These are phyloP conservation scores for Brassica incana DNA, from an alignment of 345 rosid species.

Conservation along the genomic window DNA sequence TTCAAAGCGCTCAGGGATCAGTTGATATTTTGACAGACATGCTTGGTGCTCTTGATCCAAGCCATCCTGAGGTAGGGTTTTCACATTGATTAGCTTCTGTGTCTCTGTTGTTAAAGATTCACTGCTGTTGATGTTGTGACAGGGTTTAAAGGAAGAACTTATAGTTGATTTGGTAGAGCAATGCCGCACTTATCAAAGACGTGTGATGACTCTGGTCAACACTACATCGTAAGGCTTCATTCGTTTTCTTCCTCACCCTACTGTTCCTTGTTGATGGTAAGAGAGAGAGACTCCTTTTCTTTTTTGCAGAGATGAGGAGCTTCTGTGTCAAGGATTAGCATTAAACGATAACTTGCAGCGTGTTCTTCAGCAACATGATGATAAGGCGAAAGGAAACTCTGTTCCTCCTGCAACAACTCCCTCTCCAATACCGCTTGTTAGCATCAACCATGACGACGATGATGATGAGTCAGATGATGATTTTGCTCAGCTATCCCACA, in stretches of 20 bases:
- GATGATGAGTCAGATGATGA: conserved; percentile 92
- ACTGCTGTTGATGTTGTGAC: conserved; percentile 35
- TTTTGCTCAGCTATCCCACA: conserved; percentile 74
- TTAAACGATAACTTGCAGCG: conserved; percentile 88
- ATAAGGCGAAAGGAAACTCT: conserved; percentile 62
- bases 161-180: conserved; percentile 90
- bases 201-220: conserved; percentile 81
- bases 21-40: conserved; percentile 81
- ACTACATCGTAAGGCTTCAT: conserved; percentile 56
- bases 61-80: conserved; percentile 59
- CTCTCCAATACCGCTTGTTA: conserved; percentile 57
- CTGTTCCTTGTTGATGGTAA: conserved; percentile 26
- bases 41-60: conserved; percentile 84
- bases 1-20: conserved; percentile 69
- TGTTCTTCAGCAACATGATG: conserved; percentile 75
- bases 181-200: conserved; percentile 80
- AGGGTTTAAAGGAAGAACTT: conserved; percentile 85
- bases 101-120: conserved; percentile 2
- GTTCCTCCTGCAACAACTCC: conserved; percentile 45
- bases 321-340: conserved; percentile 79
- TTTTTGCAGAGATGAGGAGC: conserved; percentile 71
- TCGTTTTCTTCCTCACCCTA: background rate
- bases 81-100: background rate
- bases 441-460: conserved; percentile 54
- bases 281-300: conserved; percentile 11